phyloP scores from a whole-genome alignment of 75 land plant genomes.

The Cupressus sempervirens region DNA sequence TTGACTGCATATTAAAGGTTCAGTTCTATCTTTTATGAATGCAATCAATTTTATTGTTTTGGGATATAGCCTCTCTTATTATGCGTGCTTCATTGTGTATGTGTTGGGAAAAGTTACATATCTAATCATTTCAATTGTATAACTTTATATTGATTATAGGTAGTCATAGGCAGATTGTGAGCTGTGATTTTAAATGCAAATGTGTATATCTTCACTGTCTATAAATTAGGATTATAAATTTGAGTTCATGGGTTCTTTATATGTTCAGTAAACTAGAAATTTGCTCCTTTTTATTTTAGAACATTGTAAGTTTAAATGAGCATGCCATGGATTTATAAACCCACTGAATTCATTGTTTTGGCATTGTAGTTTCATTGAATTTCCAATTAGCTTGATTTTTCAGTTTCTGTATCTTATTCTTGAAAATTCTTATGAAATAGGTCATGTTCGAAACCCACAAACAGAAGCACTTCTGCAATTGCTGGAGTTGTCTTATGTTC shows the following conservation, averaged over 20 bases:
- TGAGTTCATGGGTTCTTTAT: not conserved
- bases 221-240: not conserved
- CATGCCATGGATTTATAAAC: not conserved
- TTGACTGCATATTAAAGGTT: too few relatives aligned
- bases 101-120: not conserved
- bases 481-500: constrained; percentile 30
- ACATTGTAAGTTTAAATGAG: not conserved
- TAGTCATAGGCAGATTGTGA: not conserved
- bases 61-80: not conserved
- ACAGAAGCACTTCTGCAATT: constrained; percentile 36
- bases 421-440: constrained; percentile 13
- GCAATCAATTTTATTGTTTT: too few relatives aligned
- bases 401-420: not conserved
- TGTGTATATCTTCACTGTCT: not conserved
- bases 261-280: not conserved
- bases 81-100: not conserved
- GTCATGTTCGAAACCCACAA: constrained; percentile 41
- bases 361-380: not conserved
- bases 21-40: too few relatives aligned
- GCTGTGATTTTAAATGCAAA: not conserved
- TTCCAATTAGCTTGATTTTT: not conserved
- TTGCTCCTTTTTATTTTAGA: not conserved
- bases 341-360: not conserved
- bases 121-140: not conserved
- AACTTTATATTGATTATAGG: not conserved